Evolutionary conservation across 2,329 filamentous ascomycete species (phyloP), one percentile per base, ranked within the genome.

Genomic region (Colletotrichum agaves): DNA sequence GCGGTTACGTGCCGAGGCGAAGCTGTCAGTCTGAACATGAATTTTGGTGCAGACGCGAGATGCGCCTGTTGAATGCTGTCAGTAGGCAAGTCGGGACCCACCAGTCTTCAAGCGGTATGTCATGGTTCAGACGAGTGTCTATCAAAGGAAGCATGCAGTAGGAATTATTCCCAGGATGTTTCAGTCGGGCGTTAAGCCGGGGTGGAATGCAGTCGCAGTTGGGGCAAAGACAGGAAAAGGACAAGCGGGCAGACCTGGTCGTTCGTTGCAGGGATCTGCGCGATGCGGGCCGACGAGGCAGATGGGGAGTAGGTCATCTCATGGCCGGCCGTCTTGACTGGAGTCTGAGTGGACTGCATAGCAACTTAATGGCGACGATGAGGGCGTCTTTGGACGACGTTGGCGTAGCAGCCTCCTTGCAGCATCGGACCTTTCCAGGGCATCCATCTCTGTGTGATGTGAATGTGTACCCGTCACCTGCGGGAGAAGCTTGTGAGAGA

Each of bases 391-490:
- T 49, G 41, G 33, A 64, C 61, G 46, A 59, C 61, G 60, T 64
- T 67, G 64, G 53, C 53, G 61, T 27, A 39, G 50, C 44, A 66
- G 63, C 63, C 50, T 66, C 59, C 27, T 67, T 67, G 64, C 61
- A 64, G 64, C 61, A 67, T 67, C 64, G 64, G 64, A 67, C 61
- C 64, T 67, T 67, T 64, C 21, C 64, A 61, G 64, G 64, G 53
- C 64, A 64, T 67, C 62, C 53, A 65, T 65, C 64, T 67, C 41
- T 64, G 64, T 67, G 53, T 41, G 53, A 67, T 67, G 61, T 60
- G 53, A 67, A 46, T 47, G 44, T 44, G 60, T 46, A 37, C 46
- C 52, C 58, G 35, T 15, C 35, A 61, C 33, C 21, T 37, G 33
- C 27, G 60, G 46, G 43, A 60, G 33, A 41, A 63, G 59, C 17